Base-by-base conservation (phyloP, 2,329 filamentous ascomycete species). In the Fusarium bulbicola region DNA sequence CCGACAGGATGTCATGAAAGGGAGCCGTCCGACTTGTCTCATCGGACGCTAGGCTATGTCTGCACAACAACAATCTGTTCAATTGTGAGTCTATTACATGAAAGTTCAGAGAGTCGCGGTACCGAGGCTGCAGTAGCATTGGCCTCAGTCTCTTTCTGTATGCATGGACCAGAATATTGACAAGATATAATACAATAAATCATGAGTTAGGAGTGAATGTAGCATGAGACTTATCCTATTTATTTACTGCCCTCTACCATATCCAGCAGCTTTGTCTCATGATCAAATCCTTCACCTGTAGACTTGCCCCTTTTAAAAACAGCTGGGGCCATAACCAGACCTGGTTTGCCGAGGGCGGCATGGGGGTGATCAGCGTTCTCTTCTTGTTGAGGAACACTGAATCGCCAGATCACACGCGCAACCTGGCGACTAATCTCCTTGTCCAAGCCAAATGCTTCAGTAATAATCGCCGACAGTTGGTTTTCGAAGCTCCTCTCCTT, bases 381-480 rank as follows among this genome's bases (percentile, higher is more conserved):
- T 9, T 21, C 24, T 15, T 20, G 40, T 3, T n/a, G 54, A 6
- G 18, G 1, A 34, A 26, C 16, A 6, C 9, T 12, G n/a, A 46
- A 28, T 42, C 24, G 13, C 16, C 54, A 47, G 12, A 30, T 18
- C 3, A 58, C 32, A 20, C 11, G 10, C 30, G 28, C 54, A 46
- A 42, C 40, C 24, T 58, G 54, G 11, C 54, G 54, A 36, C 24
- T 58, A 11, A 58, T 58, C 14, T 58, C 54, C 54, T 58, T 58
- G 24, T 58, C 54, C 5, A 58, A 36, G 2, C 16, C 30, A 15
- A 36, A 32, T 7, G 54, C 54, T 46, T 46, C 32, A 7, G 32
- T 36, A 15, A 58, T n/a, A 5, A 58, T 37, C 20, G 24, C 20
- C 2, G 28, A 16, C 30, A 58, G 40, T 32, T 58, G 54, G 9